Base-by-base conservation (phyloP, 2,329 filamentous ascomycete species). In the Penicillium sp. region DNA sequence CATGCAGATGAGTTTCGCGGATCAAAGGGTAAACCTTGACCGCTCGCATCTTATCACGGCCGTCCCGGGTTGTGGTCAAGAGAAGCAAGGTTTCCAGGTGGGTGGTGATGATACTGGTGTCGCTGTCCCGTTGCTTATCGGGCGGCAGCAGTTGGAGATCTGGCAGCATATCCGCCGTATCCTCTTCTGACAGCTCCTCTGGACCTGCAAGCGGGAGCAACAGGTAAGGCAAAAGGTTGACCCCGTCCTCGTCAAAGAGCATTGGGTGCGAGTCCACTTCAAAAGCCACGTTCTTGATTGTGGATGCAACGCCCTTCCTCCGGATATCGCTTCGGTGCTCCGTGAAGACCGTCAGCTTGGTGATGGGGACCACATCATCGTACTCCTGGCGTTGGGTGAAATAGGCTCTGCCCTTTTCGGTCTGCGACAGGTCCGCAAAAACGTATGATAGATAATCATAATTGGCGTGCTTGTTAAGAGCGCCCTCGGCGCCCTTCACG, bases 371-470 rank as follows among this genome's bases (percentile, higher is more conserved):
- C 15, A 96, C 84, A 1, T 78, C 80, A 70, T 96, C 91, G 72
- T 95, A 93, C 1, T 83, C 76, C 69, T 95, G 89, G 51, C 83
- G 79, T 15, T 80, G 82, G 6, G 90, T 80, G 62, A 96, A 89
- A 76, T 94, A 90, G 48, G 83, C 80, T 31, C 90, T 83, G 21
- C 91, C 85, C 61, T 89, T 83, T 35, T 85, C 79, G 65, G 92
- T 87, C 74, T 91, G 96, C 47, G 91, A 88, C 10, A 99, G 80
- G 72, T 99, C 93, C 39, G 94, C 93, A 70, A 99, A 95, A 52
- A 97, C 80, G 69, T 97, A 99, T 40, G 91, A 86, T 25, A 99
- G 83, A 74, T 97, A 97, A 76, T 99, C 91, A 72, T 86, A 97
- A 74, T 93, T 83, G 57, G 91, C 91, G 27, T 88, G 72, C 68